Conservation (phyloP, 345 rosid species). For the Kernera saxatilis region DNA sequence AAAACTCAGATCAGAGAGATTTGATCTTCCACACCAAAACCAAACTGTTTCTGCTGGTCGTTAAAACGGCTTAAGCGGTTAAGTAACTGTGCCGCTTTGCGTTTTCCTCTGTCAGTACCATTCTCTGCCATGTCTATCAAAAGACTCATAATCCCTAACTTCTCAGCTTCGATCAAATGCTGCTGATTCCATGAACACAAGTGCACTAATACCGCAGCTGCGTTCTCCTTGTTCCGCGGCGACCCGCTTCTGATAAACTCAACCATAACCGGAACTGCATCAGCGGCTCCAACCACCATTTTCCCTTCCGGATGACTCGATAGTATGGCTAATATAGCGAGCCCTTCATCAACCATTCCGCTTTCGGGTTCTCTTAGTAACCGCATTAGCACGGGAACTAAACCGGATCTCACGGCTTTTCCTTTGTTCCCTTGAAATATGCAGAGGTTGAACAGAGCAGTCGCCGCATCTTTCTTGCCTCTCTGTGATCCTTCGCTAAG, state of each 20-base stretch:
- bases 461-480: slow-evolving; percentile 95
- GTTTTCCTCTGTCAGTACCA: slow-evolving; percentile 89
- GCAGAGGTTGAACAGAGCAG: slow-evolving; percentile 88
- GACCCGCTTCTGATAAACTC: slow-evolving; percentile 63
- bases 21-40: slow-evolving; percentile 18
- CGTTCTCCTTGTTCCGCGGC: slow-evolving; percentile 63
- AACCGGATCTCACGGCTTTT: slow-evolving; percentile 81
- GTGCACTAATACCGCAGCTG: slow-evolving; percentile 74
- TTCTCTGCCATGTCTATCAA: slow-evolving; percentile 66
- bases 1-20: slow-evolving; percentile 9
- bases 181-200: slow-evolving; percentile 67
- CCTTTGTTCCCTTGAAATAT: slow-evolving; percentile 92
- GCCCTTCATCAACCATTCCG: slow-evolving; percentile 68
- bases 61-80: slow-evolving; percentile 61
- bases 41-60: slow-evolving; percentile 54
- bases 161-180: slow-evolving; percentile 62
- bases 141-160: slow-evolving; percentile 58
- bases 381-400: slow-evolving; percentile 55
- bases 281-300: slow-evolving; percentile 53
- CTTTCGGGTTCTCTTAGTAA: slow-evolving; percentile 64
- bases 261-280: slow-evolving; percentile 56
- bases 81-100: slow-evolving; percentile 82
- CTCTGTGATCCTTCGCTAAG: slow-evolving; percentile 86
- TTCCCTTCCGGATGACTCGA: slow-evolving; percentile 67
- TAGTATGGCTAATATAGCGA: slow-evolving; percentile 62